Base-by-base conservation (phyloP, 495 filamentous ascomycete genomes). In the Platismatia glauca region DNA sequence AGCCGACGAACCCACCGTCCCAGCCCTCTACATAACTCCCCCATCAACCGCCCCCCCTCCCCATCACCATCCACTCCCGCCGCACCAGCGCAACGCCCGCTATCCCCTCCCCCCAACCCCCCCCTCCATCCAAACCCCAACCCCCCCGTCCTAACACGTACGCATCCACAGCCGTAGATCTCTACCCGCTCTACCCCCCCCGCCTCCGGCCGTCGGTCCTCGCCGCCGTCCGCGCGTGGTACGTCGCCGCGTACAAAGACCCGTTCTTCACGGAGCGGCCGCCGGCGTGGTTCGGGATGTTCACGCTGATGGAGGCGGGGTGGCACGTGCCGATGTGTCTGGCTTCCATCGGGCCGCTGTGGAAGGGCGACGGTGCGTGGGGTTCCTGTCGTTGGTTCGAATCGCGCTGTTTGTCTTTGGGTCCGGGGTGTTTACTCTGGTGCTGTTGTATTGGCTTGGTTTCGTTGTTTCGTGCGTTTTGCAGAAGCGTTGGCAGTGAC, bases 251-350 rank as follows among this genome's bases (percentile, higher is more conserved):
- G 16, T 70, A 71, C 61, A 64, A 66, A 31, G 91, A 96, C 74
- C 88, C 85, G 33, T 89, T 91, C 76, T 88, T 91, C 70, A 78
- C 80, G 53, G 76, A 77, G 34, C 65, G 70, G 24, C 75, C 84
- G 3, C 85, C 88, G 0, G 76, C 76, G 53, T 96, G 89, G 86
- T 63, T 65, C 24, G 37, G 29, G 55, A 20, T 67, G 20, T 67
- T 62, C n/a, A 55, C 46, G 7, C 13, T 55, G 33, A 57, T 64
- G 63, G 63, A 64, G 35, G 57, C 58, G 8, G 46, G 20, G 13
- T 46, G 34, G 37, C 63, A 64, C 24, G 18, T 64, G 22, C 63
- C 63, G 0, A 22, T 64, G 3, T 48, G 58, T 15, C 18, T 64
- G 38, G 24, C 37, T 46, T 48, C 63, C 5, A 46, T 60, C 8